phyloP scores from a whole-genome alignment of 2,329 filamentous ascomycete species.

The Exophiala lecanii-corni region DNA sequence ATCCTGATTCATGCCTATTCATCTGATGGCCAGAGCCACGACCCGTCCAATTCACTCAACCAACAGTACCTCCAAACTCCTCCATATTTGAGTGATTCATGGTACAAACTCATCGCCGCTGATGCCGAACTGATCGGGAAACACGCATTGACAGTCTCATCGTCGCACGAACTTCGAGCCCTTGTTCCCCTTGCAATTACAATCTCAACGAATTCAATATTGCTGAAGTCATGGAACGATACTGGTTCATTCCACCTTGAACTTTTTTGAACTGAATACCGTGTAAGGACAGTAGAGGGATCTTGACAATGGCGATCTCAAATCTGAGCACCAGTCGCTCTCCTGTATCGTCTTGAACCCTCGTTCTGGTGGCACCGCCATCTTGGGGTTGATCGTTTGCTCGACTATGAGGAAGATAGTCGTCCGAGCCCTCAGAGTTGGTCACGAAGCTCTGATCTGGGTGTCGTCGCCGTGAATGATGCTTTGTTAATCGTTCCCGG shows the following conservation, averaged over 20 bases:
- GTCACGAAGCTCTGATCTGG: constrained; percentile 70
- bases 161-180: too few relatives aligned
- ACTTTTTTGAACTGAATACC: constrained; percentile 98
- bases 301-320: constrained; percentile 96
- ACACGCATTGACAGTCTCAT: too few relatives aligned
- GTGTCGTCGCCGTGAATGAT: constrained; percentile 44
- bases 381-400: constrained; percentile 52
- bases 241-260: constrained; percentile 94
- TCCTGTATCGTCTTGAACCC: constrained; percentile 84
- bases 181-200: too few relatives aligned
- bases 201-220: constrained; percentile 83
- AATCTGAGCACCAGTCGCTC: constrained; percentile 81
- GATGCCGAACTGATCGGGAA: too few relatives aligned
- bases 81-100: too few relatives aligned
- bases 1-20: too few relatives aligned
- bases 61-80: too few relatives aligned
- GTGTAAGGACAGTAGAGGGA: constrained; percentile 85
- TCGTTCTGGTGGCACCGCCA: constrained; percentile 83
- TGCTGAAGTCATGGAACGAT: constrained; percentile 96
- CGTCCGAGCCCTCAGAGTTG: constrained; percentile 80
- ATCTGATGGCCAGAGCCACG: too few relatives aligned
- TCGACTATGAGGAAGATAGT: constrained; percentile 54
- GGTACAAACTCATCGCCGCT: too few relatives aligned
- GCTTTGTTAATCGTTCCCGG: constrained; percentile 36
- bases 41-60: too few relatives aligned